Evolutionary conservation across 2,329 filamentous ascomycete species (phyloP).

Genomic region (Microcyclospora tardicrescens): DNA sequence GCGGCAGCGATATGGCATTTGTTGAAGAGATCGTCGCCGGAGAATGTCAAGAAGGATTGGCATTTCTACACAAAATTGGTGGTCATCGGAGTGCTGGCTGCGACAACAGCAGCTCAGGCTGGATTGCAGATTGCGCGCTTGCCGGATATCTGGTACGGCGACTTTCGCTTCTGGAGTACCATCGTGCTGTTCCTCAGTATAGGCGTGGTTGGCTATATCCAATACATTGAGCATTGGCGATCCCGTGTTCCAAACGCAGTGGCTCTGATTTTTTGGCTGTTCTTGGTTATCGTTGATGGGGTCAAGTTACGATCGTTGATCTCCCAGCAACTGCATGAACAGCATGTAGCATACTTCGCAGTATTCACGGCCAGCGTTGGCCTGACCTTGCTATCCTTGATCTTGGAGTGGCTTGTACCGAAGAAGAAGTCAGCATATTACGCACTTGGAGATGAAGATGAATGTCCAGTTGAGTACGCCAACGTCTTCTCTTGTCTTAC

Average conservation of each 20-base stretch:
- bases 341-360: constrained; percentile 60
- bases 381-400: constrained; percentile 56
- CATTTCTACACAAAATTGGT: constrained; percentile 83
- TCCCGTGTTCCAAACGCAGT: constrained; percentile 77
- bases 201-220: constrained; percentile 60
- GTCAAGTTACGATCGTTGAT: constrained; percentile 80
- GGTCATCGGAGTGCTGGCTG: constrained; percentile 55
- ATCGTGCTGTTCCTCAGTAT: constrained; percentile 59
- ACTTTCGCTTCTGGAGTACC: constrained; percentile 80
- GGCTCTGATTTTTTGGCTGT: constrained; percentile 83
- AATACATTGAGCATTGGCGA: constrained; percentile 76
- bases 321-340: constrained; percentile 57
- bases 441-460: constrained; percentile 53
- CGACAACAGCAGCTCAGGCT: constrained; percentile 58
- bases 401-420: constrained; percentile 76
- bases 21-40: constrained; percentile 52
- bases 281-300: constrained; percentile 63
- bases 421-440: constrained; percentile 60
- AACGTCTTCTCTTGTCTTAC: constrained; percentile 87
- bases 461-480: constrained; percentile 76
- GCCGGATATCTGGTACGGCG: constrained; percentile 56
- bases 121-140: constrained; percentile 62
- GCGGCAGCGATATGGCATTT: constrained; percentile 69
- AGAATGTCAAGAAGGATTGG: constrained; percentile 66
- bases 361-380: constrained; percentile 61